Evolutionary conservation across 176 grass and related monocot genomes (phyloP), one percentile per base, ranked within the genome.

Genomic region (Melocanna baccifera): DNA sequence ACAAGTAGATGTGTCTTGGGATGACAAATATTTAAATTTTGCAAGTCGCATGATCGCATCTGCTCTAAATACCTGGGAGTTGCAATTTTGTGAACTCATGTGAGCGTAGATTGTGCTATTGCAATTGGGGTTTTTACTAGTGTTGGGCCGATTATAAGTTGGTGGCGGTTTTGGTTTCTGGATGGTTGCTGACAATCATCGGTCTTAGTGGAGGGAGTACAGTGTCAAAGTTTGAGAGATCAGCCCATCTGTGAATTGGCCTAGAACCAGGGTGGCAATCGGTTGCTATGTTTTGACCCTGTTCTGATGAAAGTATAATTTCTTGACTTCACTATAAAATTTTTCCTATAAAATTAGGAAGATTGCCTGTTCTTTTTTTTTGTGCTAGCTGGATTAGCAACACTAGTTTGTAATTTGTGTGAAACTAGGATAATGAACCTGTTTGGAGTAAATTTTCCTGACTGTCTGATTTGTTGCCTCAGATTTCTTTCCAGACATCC

Each of bases 401-500:
- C 25, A 14, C n/a, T 68, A 29, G 5, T 82, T 72, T 76, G 18
- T 72, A 87, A 43, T 47, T 53, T 69, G 62, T 70, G 4, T 85
- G n/a, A 85, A 87, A 67, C 64, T 91, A 42, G 23, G 12, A 50
- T 7, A 64, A 77, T 20, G 47, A 83, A 11, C 66, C 41, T 53
- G 14, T 65, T 65, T 84, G 14, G 34, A 56, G 53, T 90, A 72
- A 82, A 84, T 50, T 68, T 16, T 73, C 51, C n/a, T 85, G 36
- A 87, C 62, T 53, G 9, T 26, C 46, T 87, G 73, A 29, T 40
- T 76, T 86, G 62, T 80, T 86, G 22, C 28, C 36, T 80, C 89
- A 98, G 92, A 86, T 98, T 83, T 85, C 93, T 77, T 92, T 98
- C 78, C 26, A 86, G 73, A 88, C 80, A 32, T 64, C 89, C 32